A percentile compares a stretch with the other conserved stretches of the same genome.
Conservation (phyloP, 2,329 filamentous ascomycete genomes). For the Graphilbum ipis-grandicollis region DNA sequence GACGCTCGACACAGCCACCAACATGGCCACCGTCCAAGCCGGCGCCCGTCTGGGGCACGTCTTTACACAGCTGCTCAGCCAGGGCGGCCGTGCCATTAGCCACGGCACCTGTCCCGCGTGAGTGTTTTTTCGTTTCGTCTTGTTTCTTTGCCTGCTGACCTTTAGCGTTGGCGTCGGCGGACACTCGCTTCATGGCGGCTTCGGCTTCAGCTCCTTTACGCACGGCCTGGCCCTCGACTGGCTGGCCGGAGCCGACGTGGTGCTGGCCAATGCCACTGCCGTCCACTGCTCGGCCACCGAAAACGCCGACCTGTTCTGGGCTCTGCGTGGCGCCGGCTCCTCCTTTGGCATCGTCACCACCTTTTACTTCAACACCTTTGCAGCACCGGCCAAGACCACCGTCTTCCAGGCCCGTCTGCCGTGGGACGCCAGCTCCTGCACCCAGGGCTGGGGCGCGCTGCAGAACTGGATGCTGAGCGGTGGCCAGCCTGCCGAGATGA, state of each 20-base stretch:
- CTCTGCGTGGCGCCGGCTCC: constrained; percentile 20
- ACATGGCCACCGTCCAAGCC: constrained; percentile 25
- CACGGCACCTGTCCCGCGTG: constrained; percentile 37
- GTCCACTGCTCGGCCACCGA: constrained; percentile 16
- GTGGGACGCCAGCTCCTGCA: constrained; percentile 13
- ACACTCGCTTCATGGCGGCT: constrained; percentile 22
- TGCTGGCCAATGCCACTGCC: constrained; percentile 19
- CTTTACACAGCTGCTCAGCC: constrained; percentile 19
- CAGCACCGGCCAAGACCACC: constrained; percentile 16
- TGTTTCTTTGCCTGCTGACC: too few species aligned
- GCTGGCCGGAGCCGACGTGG: constrained; percentile 17
- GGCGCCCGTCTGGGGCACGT: constrained; percentile 33
- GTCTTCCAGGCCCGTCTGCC: constrained; percentile 16
- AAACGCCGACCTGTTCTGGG: constrained; percentile 23
- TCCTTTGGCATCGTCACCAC: constrained; percentile 24
- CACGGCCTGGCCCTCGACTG: constrained; percentile 19
- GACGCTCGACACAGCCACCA: constrained; percentile 19
- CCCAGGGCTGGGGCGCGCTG: constrained; percentile 12
- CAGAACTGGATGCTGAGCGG: constrained; percentile 14
- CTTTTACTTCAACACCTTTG: constrained; percentile 22
- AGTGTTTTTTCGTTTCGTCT: neutral
- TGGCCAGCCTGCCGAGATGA: constrained; percentile 22
- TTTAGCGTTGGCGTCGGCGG: constrained; percentile 21
- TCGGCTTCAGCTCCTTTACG: constrained; percentile 19
- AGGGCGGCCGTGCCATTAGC: constrained; percentile 22